Percentiles rank a stretch among this genome's conserved stretches.
Conservation (phyloP, 768 basidiomycete genomes). For the Wakefieldia striispora region DNA sequence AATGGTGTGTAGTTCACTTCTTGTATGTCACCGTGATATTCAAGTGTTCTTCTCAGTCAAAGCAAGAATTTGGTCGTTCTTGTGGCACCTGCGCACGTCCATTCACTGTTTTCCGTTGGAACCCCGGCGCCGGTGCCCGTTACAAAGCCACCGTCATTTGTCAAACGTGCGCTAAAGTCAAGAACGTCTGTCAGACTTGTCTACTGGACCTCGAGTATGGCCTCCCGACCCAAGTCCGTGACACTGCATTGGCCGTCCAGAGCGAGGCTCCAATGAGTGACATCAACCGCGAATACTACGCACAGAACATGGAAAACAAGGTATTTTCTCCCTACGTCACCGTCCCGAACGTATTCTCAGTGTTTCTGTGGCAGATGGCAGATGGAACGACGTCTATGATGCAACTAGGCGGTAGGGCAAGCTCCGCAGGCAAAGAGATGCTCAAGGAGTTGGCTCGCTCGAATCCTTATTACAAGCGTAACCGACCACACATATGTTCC, state of each 20-base stretch:
- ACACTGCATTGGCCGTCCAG: conserved; percentile 85
- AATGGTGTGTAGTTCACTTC: conserved; percentile 60
- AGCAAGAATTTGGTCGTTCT: conserved; percentile 93
- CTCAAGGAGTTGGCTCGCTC: conserved; percentile 91
- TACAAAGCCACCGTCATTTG: conserved; percentile 98
- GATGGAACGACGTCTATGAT: conserved; percentile 62
- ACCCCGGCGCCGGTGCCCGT: conserved; percentile 88
- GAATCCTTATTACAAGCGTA: conserved; percentile 97
- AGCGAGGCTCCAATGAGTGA: conserved; percentile 94
- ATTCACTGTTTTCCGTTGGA: conserved; percentile 98
- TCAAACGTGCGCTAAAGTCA: conserved; percentile 95
- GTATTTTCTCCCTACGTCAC: conserved; percentile 33
- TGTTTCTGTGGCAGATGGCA: conserved; percentile 50
- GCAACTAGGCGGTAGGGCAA: conserved; percentile 54
- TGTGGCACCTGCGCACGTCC: conserved; percentile 98
- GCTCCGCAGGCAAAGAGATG: conserved; percentile 92
- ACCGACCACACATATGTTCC: conserved; percentile 89
- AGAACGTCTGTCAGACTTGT: conserved; percentile 97
- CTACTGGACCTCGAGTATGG: conserved; percentile 95
- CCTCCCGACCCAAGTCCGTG: conserved; percentile 93
- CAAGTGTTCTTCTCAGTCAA: conserved; percentile 72
- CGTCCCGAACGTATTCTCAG: neutral
- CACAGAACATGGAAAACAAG: conserved; percentile 88
- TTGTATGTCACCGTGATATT: neutral
- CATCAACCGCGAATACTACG: conserved; percentile 94